phyloP scores from a whole-genome alignment of 352 stramenopile species.

The Globisporangium irregulare region DNA sequence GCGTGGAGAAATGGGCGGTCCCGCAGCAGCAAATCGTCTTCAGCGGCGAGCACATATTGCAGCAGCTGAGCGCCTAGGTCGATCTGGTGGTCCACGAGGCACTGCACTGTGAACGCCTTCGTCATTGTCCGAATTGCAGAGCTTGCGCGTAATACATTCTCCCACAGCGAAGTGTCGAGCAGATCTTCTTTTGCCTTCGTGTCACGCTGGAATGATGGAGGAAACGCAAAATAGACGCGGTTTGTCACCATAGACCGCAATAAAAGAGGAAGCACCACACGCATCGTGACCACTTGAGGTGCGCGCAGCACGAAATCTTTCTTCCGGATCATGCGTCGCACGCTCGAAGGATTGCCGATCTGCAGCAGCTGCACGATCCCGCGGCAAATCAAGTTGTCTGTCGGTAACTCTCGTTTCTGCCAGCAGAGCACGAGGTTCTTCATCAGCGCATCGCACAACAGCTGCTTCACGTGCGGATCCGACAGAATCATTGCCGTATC shows the following conservation, averaged over 20 bases:
- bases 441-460: slow-evolving; percentile 74
- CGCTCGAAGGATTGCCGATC: slow-evolving; percentile 71
- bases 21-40: slow-evolving; percentile 63
- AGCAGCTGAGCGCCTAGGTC: slow-evolving; percentile 53
- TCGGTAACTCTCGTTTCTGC: slow-evolving; percentile 70
- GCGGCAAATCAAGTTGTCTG: slow-evolving; percentile 72
- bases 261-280: slow-evolving; percentile 69
- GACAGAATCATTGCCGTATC: slow-evolving; percentile 76
- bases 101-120: slow-evolving; percentile 70
- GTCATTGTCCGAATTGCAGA: slow-evolving; percentile 65
- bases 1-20: slow-evolving; percentile 76
- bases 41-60: slow-evolving; percentile 50
- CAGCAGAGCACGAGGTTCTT: slow-evolving; percentile 59
- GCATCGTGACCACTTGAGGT: slow-evolving; percentile 78
- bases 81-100: slow-evolving; percentile 54
- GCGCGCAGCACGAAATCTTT: slow-evolving; percentile 78
- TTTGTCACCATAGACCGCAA: slow-evolving; percentile 58
- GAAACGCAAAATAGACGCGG: slow-evolving; percentile 43
- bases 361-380: slow-evolving; percentile 84
- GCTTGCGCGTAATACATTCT: slow-evolving; percentile 67
- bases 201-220: slow-evolving; percentile 31
- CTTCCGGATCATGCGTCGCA: slow-evolving; percentile 84
- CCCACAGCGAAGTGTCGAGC: slow-evolving; percentile 47
- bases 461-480: slow-evolving; percentile 74
- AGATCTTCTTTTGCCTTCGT: slow-evolving; percentile 46